Evolutionary conservation across 495 filamentous ascomycete genomes (phyloP), one percentile per base, ranked within the genome.

Genomic region (Usnea hakonensis): DNA sequence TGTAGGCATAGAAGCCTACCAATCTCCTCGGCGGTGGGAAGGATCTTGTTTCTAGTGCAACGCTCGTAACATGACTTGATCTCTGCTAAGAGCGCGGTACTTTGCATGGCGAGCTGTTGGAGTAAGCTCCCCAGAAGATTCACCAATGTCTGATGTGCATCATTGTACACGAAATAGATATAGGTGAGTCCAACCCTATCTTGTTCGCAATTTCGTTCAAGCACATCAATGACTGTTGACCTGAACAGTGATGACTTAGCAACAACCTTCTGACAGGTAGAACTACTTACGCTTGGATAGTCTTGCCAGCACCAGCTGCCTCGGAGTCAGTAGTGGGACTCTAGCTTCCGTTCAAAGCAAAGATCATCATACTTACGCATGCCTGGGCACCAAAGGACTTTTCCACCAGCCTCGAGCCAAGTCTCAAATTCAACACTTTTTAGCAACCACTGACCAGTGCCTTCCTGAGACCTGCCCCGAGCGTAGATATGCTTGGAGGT

Each of bases 151-250:
- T 59, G 57, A n/a, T 50, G 14, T 17, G 30, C 26, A n/a, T 41
- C 30, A 19, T 59, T 59, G 43, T 59, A 41, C 19, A 33, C 23
- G 26, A 41, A 59, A 50, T 50, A 48, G 17, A 59, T 11, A n/a
- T 46, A 59, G 0, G 41, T 41, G 36, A 59, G 16, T 13, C 28
- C 57, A 6, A 41, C 16, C 10, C 19, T 10, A 13, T 19, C 41
- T 17, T 21, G 17, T 23, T 19, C 16, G 36, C 23, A 41, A 4
- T 13, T 41, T 10, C 21, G 30, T 50, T 17, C 26, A 32, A 59
- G 40, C 19, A 48, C 4, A 36, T 59, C 41, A 44, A 59, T 23
- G 38, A 59, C 26, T n/a, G 33, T 35, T 1, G 57, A 58, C 21
- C 56, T 58, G 35, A 2, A 10, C 9, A 36, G 2, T 17, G 19